Evolutionary conservation across 2,329 filamentous ascomycete species (phyloP), one percentile per base, ranked within the genome.

Genomic region (Stachybotrys chartarum): DNA sequence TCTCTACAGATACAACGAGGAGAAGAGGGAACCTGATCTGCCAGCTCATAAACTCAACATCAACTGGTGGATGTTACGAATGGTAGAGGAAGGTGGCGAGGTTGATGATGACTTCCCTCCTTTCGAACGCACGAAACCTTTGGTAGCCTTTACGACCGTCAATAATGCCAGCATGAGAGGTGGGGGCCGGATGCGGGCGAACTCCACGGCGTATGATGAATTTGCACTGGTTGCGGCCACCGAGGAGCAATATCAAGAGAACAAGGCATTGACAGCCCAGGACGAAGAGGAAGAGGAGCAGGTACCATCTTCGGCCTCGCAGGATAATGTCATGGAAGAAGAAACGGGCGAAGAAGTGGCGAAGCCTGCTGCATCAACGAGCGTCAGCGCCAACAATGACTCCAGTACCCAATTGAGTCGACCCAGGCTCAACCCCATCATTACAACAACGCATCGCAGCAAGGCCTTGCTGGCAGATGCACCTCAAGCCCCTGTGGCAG

Each of bases 61-160:
- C 62, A 93, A 93, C 65, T 85, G 85, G 75, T 94, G 88, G 87
- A 90, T 85, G 30, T 73, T 95, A 55, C 82, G 89, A 46, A 91
- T 95, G 84, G 88, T 92, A 1, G 85, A 94, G 58, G 85, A 94
- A 66, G 88, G 90, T 55, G 90, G 88, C 51, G 90, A 94, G 65
- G 85, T 93, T 1, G 90, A 95, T 61, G 88, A 91, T 60, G 90
- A 94, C 65, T 94, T 94, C 60, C 88, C 89, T 35, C 85, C 90
- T 0, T 77, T 94, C 46, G 86, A 88, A 56, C 80, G 90, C 42
- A 90, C 83, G 24, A 88, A 87, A 63, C 81, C 85, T 2, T 78
- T 94, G n/a, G 83, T 82, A 6, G 85, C 90, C 18, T 94, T 93
- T 63, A 90, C 89, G 44, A 91, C 88, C 7, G 88, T 87, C 58